Percentiles rank a stretch among this genome's conserved stretches.
These are phyloP conservation scores for Aspergillus puulaauensis DNA, from an alignment of 2,329 filamentous ascomycete species.

Conservation along the genomic window DNA sequence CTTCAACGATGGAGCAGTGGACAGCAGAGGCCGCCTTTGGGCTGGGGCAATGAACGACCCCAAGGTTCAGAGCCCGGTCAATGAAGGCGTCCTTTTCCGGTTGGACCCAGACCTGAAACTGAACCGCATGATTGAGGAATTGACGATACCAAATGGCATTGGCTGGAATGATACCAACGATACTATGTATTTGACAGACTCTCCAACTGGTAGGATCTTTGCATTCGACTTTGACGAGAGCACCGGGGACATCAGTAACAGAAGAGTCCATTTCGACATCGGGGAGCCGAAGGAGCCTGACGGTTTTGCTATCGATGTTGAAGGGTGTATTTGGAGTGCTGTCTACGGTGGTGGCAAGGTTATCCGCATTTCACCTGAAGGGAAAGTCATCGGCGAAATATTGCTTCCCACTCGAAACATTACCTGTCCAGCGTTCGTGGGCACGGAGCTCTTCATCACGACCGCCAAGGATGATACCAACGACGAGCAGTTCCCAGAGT, in stretches of 20 bases:
- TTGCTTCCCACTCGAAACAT: conserved; percentile 73
- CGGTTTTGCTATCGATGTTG: conserved; percentile 78
- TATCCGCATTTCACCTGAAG: conserved; percentile 68
- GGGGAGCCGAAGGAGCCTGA: conserved; percentile 68
- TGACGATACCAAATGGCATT: conserved; percentile 82
- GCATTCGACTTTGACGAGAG: conserved; percentile 69
- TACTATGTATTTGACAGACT: conserved; percentile 82
- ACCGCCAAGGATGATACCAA: conserved; percentile 69
- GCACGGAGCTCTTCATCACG: conserved; percentile 74
- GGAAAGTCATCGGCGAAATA: conserved; percentile 72
- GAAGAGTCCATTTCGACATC: conserved; percentile 71
- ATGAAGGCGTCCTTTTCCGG: conserved; percentile 69
- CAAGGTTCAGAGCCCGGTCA: conserved; percentile 52
- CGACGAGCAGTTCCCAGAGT: conserved; percentile 58
- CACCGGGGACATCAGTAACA: conserved; percentile 66
- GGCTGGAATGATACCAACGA: conserved; percentile 73
- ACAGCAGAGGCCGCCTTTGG: conserved; percentile 80
- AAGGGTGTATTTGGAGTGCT: conserved; percentile 87
- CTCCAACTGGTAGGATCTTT: conserved; percentile 67
- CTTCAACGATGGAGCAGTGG: conserved; percentile 79
- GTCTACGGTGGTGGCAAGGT: conserved; percentile 78
- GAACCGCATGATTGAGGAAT: conserved; percentile 59
- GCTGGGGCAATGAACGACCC: conserved; percentile 85
- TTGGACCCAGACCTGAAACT: conserved; percentile 64
- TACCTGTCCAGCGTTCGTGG: conserved; percentile 79